Evolutionary conservation across 352 stramenopile species (phyloP).

Genomic region (Globisporangium nodosum): DNA sequence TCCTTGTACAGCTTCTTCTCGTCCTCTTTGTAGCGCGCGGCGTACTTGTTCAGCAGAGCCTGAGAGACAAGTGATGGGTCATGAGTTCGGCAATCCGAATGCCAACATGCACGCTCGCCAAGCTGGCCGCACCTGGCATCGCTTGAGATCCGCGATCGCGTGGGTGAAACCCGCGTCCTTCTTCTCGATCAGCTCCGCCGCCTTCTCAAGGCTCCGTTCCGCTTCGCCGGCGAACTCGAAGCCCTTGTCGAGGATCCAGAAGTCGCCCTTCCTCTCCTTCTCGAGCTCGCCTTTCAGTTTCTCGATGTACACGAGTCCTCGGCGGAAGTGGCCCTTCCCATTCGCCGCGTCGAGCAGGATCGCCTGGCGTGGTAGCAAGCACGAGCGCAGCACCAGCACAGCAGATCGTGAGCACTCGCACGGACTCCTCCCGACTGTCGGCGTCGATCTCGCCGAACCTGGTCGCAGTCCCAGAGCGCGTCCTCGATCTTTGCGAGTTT

Average conservation of each 20-base stretch:
- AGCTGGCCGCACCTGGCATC: constrained; percentile 30
- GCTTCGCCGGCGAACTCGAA: constrained; percentile 67
- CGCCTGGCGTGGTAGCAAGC: constrained; percentile 23
- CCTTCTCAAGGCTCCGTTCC: constrained; percentile 67
- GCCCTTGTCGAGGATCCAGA: constrained; percentile 85
- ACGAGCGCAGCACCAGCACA: background rate
- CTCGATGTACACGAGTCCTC: constrained; percentile 70
- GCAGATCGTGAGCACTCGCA: background rate
- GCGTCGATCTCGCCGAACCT: constrained; percentile 23
- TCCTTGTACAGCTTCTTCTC: constrained; percentile 88
- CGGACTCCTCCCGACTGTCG: background rate
- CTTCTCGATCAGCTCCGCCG: constrained; percentile 34
- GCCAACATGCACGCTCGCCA: background rate
- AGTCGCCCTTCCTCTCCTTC: constrained; percentile 76
- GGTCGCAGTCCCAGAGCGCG: constrained; percentile 79
- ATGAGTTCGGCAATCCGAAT: background rate
- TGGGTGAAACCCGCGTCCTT: constrained; percentile 50
- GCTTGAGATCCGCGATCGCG: constrained; percentile 62
- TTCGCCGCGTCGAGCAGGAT: constrained; percentile 56
- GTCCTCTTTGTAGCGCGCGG: constrained; percentile 74
- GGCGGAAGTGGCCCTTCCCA: constrained; percentile 78
- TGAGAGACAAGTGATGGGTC: constrained; percentile 4
- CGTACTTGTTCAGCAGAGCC: constrained; percentile 49
- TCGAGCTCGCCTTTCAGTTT: constrained; percentile 77
- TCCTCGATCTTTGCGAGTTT: constrained; percentile 83